Evolutionary conservation across 257 asterid genomes (phyloP).

Genomic region (Marsdenia floribunda): DNA sequence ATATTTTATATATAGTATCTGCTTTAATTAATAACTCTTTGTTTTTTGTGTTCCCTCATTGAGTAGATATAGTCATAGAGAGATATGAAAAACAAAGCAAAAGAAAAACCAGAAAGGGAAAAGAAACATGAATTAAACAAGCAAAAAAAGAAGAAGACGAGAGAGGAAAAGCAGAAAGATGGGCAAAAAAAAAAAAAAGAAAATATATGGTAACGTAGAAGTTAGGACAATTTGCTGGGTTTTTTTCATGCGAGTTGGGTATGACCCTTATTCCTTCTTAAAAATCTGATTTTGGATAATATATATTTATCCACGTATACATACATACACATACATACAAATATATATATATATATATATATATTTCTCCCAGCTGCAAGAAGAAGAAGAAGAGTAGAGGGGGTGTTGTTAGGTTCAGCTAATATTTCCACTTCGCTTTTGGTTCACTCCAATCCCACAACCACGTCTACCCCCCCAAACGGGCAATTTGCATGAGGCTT

Average conservation of each 20-base stretch:
- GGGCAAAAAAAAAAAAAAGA: neutral
- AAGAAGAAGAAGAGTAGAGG: neutral
- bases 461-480: neutral
- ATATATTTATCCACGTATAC: neutral
- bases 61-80: too few relatives aligned
- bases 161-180: too few relatives aligned
- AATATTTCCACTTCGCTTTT: conserved; percentile 11
- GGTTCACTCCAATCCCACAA: neutral
- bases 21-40: too few relatives aligned
- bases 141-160: neutral
- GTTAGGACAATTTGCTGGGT: conserved; percentile 10
- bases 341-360: too few relatives aligned
- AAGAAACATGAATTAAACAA: neutral
- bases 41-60: too few relatives aligned
- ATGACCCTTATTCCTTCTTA: conserved; percentile 23
- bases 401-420: conserved; percentile 37
- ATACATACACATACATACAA: too few relatives aligned
- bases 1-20: too few relatives aligned
- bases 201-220: conserved; percentile 11
- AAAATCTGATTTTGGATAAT: neutral
- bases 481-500: neutral
- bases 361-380: neutral
- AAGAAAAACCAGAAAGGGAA: neutral
- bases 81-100: neutral
- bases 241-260: conserved; percentile 18